Base-by-base conservation (phyloP, 495 filamentous ascomycete genomes). In the Immersiella caudata region DNA sequence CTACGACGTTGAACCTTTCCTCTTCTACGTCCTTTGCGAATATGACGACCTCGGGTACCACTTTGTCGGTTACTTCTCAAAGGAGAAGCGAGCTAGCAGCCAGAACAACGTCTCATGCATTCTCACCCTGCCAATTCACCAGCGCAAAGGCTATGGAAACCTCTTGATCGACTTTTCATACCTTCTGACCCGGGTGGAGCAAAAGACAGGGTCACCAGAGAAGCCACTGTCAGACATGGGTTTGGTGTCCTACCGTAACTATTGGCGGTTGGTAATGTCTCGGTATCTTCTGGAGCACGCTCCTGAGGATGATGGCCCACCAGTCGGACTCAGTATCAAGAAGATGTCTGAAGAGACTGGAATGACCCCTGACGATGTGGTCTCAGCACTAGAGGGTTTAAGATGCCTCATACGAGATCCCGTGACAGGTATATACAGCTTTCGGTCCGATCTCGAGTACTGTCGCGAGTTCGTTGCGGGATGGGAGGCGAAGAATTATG, bases 171-270 rank as follows among this genome's bases (percentile, higher is more conserved):
- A 97, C 75, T 99, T 99, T 72, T 99, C 95, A 0, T 99, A 99
- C 71, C 90, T 98, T 6, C 85, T 99, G 35, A 97, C 95, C 0
- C 87, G 93, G 60, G 91, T 94, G 2, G 95, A 99, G 79, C 87
- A 90, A 72, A 97, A 97, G 75, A 97, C 93, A 2, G 95, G 95
- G 7, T 97, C 95, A 0, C 95, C 95, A 2, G 95, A 99, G 75
- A 99, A 99, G 77, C 95, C 95, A 0, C 87, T 99, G 6, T 98
- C 95, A 0, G 95, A 99, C 78, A 96, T 99, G 92, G 95, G 95
- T 1, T 79, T 99, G 40, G 93, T 98, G 1, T 97, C 94, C 1
- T 99, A 99, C 73, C 88, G 96, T 20, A 97, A 95, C 69, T 99
- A 99, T 75, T 99, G 95, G 95, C 87, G 94, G 49, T 81, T 96